Base-by-base conservation (phyloP, 2,329 filamentous ascomycete species). In the Geosmithia morbida region DNA sequence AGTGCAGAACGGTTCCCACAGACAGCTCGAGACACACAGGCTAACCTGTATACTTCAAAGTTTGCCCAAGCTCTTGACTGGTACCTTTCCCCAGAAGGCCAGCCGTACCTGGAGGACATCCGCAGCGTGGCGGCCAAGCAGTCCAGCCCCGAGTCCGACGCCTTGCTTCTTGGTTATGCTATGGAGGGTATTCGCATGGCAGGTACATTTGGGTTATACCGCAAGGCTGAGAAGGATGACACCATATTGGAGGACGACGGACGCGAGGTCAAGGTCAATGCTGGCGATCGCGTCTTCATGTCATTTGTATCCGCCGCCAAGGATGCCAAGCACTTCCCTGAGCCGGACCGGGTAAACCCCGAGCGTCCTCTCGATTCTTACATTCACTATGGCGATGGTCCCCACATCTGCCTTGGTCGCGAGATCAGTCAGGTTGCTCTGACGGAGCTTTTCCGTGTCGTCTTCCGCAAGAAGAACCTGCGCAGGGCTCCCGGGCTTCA, bases 1-100 rank as follows among this genome's bases (percentile, higher is more conserved):
- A 62, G 71, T 66, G 3, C 4, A 19, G 16, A 14, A 26, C 29
- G 8, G 4, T 40, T 20, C 14, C 43, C 8, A 30, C 30, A 13
- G 7, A 39, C 19, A 43, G 30, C 18, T 37, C 13, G 11, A 37
- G 11, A 3, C 6, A 13, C 7, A 29, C 14, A 37, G 6, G 3
- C 33, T 37, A 16, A 37, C 33, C 3, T 37, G 3, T 11, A 37
- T 16, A 64, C 19, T 10, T 5, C n/a, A 11, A 50, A 80, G 71
- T 87, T 88, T 57, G 77, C 81, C 1, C 81, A 85, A 64, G 71
- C 83, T 2, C 68, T 87, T 17, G 83, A 88, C 58, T 87, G 77
- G 64, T 88, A 84, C 57, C 70, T 88, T 5, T 74, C 75, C 0
- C 66, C 72, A 2, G 63, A 74, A 30, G 75, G 77, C 53, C 62